A percentile compares a stretch with the other conserved stretches of the same genome.
phyloP scores from a whole-genome alignment of 1,284 basidiomycete genomes.

The Fomitopsis betulina region DNA sequence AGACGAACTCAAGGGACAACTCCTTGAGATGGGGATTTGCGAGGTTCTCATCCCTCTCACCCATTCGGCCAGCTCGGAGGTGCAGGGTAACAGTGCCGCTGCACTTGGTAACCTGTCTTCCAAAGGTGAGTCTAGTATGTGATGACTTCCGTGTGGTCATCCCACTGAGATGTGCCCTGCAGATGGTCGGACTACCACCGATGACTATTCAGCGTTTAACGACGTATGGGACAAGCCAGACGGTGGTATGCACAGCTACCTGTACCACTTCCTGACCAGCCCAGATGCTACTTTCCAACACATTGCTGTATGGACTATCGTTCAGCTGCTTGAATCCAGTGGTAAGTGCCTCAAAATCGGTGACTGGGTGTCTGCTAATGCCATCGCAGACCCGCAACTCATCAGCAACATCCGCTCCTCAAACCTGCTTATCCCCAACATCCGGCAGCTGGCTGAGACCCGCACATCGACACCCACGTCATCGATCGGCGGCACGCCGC shows the following conservation, averaged over 20 bases:
- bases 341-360: conserved; percentile 39
- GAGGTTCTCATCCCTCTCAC: conserved; percentile 97
- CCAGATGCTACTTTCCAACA: conserved; percentile 99
- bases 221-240: conserved; percentile 98
- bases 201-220: conserved; percentile 97
- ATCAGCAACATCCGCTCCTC: conserved; percentile 87
- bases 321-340: conserved; percentile 93
- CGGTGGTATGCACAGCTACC: conserved; percentile 94
- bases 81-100: conserved; percentile 98
- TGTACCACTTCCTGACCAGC: conserved; percentile 92
- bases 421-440: conserved; percentile 76
- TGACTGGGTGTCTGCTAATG: neutral
- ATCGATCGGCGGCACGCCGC: conserved; percentile 65
- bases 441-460: conserved; percentile 75
- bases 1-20: conserved; percentile 94
- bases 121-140: conserved; percentile 56
- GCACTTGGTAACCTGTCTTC: conserved; percentile 97
- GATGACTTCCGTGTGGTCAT: neutral
- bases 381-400: conserved; percentile 70
- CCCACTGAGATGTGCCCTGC: conserved; percentile 30
- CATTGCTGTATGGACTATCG: conserved; percentile 99
- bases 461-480: conserved; percentile 69
- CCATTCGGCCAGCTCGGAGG: conserved; percentile 94
- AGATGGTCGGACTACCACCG: conserved; percentile 77
- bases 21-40: conserved; percentile 98